These are phyloP conservation scores for Pistacia integerrima DNA, from an alignment of 345 rosid genomes.

Conservation along the genomic window DNA sequence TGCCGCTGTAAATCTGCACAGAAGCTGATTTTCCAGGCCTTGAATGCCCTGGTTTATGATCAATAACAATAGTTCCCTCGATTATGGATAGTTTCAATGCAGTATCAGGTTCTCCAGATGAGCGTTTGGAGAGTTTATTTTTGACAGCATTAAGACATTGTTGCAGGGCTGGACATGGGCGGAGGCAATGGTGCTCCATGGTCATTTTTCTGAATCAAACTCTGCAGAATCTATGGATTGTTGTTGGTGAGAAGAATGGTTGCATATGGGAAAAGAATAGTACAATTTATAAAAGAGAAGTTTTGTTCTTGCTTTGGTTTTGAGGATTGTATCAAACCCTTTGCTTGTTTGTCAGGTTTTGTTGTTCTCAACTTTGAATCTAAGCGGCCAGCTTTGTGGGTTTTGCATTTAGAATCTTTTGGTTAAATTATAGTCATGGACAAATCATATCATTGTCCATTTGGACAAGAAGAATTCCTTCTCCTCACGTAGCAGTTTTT, in stretches of 20 bases:
- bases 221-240: slow-evolving; percentile 6
- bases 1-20: slow-evolving; percentile 45
- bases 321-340: slow-evolving; percentile 37
- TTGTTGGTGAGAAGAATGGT: neutral
- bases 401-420: neutral
- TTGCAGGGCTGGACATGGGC: slow-evolving; percentile 8
- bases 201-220: neutral
- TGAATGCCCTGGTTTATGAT: slow-evolving; percentile 38
- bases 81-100: slow-evolving; percentile 22
- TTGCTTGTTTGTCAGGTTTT: slow-evolving; percentile 41
- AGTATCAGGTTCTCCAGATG: neutral
- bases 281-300: neutral
- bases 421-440: neutral
- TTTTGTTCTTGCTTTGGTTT: slow-evolving; percentile 21
- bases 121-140: slow-evolving; percentile 5
- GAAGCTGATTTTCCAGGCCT: slow-evolving; percentile 55
- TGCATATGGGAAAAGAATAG: neutral
- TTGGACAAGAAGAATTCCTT: neutral
- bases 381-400: neutral
- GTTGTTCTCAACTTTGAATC: slow-evolving; percentile 17
- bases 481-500: neutral
- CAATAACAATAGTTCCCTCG: slow-evolving; percentile 40
- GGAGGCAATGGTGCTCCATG: slow-evolving; percentile 9
- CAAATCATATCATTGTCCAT: neutral
- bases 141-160: slow-evolving; percentile 7